Evolutionary conservation across 177 flowering plant genomes (phyloP), one percentile per base, ranked within the genome.

Genomic region (Vitis hybrid): DNA sequence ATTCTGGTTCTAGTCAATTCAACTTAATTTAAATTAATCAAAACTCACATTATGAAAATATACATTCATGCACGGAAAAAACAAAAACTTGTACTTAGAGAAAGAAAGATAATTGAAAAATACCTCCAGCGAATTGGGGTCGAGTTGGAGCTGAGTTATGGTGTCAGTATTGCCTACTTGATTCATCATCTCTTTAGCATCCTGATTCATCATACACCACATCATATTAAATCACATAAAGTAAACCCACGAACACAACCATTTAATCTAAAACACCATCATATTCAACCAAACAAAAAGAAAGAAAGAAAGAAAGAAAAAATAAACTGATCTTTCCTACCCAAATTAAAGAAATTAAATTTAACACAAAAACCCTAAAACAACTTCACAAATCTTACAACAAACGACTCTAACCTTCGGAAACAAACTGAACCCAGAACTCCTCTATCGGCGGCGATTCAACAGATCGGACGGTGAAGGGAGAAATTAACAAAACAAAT

Each of bases 111-210:
- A 3, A 7, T 24, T 24, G 15, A 28, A 24, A 64, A 64, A 80
- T 83, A 87, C 93, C 88, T 84, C 85, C 20, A 71, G 59, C 7
- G 76, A 68, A 73, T 62, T 82, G 2, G 83, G 77, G 65, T 81
- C 84, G 67, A 64, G 65, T 22, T 82, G 47, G 67, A 66, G 65
- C 19, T 82, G 47, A 71, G 88, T 59, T 14, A 79, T n/a, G 11
- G 81, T 68, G 56, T 81, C 80, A n/a, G 81, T 74, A 73, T 57
- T 79, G 63, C 77, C 81, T 78, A 81, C 90, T 86, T 89, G 87
- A 78, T 81, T 87, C 88, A 82, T 86, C 79, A 67, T 74, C 38
- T 62, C 82, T 47, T 38, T 22, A 72, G 22, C 83, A 74, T 78
- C 78, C 85, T 78, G 68, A 62, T 62, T 62, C 62, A 63, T 12